phyloP scores from a whole-genome alignment of 2,329 filamentous ascomycete species.

The Rhexocercosporidium sp. region DNA sequence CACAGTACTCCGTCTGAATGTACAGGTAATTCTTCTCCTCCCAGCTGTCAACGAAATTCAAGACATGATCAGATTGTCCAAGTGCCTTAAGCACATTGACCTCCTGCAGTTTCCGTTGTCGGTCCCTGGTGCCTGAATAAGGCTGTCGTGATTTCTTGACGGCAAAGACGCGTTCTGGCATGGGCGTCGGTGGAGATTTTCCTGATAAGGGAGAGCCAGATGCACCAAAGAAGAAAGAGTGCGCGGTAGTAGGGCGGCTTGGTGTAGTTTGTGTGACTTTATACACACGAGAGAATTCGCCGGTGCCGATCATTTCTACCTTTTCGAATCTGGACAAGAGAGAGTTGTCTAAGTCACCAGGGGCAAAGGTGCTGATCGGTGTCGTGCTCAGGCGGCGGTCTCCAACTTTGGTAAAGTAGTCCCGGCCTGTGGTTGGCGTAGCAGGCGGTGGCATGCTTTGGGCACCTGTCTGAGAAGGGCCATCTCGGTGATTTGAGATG shows the following conservation, averaged over 20 bases:
- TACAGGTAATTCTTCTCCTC: slow-evolving; percentile 85
- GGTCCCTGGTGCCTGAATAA: slow-evolving; percentile 78
- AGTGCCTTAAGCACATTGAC: slow-evolving; percentile 80
- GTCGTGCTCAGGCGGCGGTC: slow-evolving; percentile 68
- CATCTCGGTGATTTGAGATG: slow-evolving; percentile 68
- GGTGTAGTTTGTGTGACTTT: slow-evolving; percentile 62
- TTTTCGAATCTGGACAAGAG: slow-evolving; percentile 79
- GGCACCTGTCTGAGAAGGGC: slow-evolving; percentile 35
- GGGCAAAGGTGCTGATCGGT: slow-evolving; percentile 71
- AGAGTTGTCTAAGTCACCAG: slow-evolving; percentile 75
- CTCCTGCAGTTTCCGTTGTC: slow-evolving; percentile 83
- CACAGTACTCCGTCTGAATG: slow-evolving; percentile 97
- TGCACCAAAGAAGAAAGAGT: slow-evolving; percentile 45
- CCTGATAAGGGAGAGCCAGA: slow-evolving; percentile 54
- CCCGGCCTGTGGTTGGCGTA: slow-evolving; percentile 74
- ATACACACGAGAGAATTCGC: slow-evolving; percentile 94
- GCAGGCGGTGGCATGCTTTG: slow-evolving; percentile 67
- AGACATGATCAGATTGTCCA: slow-evolving; percentile 80
- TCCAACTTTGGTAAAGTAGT: slow-evolving; percentile 59
- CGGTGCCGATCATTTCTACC: slow-evolving; percentile 80
- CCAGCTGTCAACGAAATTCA: slow-evolving; percentile 87
- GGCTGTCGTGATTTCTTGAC: slow-evolving; percentile 92
- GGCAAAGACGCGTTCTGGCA: slow-evolving; percentile 73
- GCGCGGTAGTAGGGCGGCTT: slow-evolving; percentile 47
- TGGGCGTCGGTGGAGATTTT: slow-evolving; percentile 57